Conservation (phyloP, 805 yeast genomes). For the Henningerozyma blattae region DNA sequence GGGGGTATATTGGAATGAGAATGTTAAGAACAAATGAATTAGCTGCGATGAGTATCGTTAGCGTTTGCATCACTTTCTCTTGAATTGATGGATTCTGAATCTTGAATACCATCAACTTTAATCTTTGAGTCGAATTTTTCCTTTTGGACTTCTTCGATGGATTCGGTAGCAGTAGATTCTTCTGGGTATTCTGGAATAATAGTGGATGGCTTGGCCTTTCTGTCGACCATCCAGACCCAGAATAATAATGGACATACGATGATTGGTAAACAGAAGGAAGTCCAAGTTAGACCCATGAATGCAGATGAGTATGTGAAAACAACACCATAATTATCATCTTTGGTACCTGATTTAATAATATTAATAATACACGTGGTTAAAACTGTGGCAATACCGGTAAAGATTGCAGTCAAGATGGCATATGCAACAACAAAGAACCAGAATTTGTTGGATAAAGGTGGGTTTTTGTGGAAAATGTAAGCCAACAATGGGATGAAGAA, state of each 20-base stretch:
- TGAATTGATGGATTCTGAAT: not conserved
- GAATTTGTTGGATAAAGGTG: not conserved
- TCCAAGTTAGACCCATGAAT: constrained; percentile 21
- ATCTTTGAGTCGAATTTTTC: not conserved
- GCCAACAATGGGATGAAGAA: constrained; percentile 9
- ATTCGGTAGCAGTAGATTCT: not conserved
- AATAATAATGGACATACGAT: constrained; percentile 9
- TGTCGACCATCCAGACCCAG: constrained; percentile 1
- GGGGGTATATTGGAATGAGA: not conserved
- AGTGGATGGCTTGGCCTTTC: too few relatives aligned
- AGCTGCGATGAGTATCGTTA: not conserved
- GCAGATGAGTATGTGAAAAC: constrained; percentile 14
- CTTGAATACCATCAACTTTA: not conserved
- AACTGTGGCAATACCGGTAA: constrained; percentile 20
- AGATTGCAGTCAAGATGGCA: constrained; percentile 10
- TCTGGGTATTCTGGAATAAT: too few relatives aligned
- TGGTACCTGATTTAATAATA: constrained; percentile 22
- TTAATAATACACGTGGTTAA: constrained; percentile 18
- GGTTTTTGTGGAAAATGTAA: constrained; percentile 5
- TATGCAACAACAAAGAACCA: constrained; percentile 11
- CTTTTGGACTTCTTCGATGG: not conserved
- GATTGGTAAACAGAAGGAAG: constrained; percentile 17
- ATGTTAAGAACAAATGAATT: not conserved
- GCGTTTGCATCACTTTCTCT: not conserved
- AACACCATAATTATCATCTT: constrained; percentile 21